These are phyloP conservation scores for Boletus barrowsii DNA, from an alignment of 768 basidiomycete genomes.

Conservation along the genomic window DNA sequence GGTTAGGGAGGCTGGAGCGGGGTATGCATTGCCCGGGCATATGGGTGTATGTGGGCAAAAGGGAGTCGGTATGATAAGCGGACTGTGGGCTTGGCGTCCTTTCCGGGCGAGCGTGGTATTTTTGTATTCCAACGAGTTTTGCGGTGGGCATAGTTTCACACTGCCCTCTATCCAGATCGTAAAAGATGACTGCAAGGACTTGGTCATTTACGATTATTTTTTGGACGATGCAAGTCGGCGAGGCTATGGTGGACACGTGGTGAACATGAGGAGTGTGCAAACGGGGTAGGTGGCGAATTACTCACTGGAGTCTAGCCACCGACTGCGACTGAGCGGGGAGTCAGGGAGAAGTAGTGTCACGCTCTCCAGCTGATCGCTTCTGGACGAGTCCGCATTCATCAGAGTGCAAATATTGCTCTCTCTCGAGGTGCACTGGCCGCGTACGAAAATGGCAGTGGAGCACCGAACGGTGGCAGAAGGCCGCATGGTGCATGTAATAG, in stretches of 20 bases:
- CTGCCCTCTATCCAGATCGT: slow-evolving; percentile 62
- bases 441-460: slow-evolving; percentile 56
- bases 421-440: slow-evolving; percentile 47
- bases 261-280: slow-evolving; percentile 23
- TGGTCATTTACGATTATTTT: slow-evolving; percentile 65
- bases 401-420: slow-evolving; percentile 45
- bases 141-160: slow-evolving; percentile 54
- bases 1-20: slow-evolving; percentile 29
- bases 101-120: slow-evolving; percentile 33
- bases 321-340: slow-evolving; percentile 60
- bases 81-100: slow-evolving; percentile 27
- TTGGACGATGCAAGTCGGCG: slow-evolving; percentile 61
- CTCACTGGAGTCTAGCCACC: slow-evolving; percentile 70
- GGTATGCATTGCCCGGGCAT: slow-evolving; percentile 35
- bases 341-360: slow-evolving; percentile 63
- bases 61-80: slow-evolving; percentile 29
- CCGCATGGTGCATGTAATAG: slow-evolving; percentile 49
- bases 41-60: slow-evolving; percentile 31
- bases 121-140: slow-evolving; percentile 53
- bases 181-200: slow-evolving; percentile 60
- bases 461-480: slow-evolving; percentile 60
- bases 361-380: slow-evolving; percentile 43
- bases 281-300: slow-evolving; percentile 18
- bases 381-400: slow-evolving; percentile 44
- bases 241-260: slow-evolving; percentile 38